Evolutionary conservation across 768 basidiomycete genomes (phyloP), one percentile per base, ranked within the genome.

Genomic region (Hypholoma sublateritium): DNA sequence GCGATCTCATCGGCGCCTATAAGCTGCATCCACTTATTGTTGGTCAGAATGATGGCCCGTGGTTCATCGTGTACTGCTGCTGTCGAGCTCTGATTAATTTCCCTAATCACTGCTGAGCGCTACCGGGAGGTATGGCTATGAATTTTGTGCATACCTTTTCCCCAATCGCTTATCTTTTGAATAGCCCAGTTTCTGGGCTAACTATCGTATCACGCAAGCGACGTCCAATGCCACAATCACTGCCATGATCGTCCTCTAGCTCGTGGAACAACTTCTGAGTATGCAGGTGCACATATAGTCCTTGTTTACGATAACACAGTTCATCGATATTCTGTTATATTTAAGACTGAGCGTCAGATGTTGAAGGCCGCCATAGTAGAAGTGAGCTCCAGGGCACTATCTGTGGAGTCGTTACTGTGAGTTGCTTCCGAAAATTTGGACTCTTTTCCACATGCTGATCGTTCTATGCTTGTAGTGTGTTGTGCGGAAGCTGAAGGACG

Each of bases 361-460:
- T 87, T 16, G 97, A 99, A 72, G 97, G 98, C 68, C 87, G 93
- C 60, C 95, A 95, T 73, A 99, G 97, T 76, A 97, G 95, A 94
- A 97, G 96, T 67, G 96, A 99, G 70, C 80, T 99, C 22, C 95
- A 97, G 70, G 89, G 93, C 74, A 97, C 95, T 74, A 81, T 98
- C 64, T 97, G 95, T 70, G 87, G 89, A 62, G 91, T 97, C 47
- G 80, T 92, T 52, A 90, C 92, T 54, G 93, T 93, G 67, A 68
- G 91, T 77, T 35, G 39, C 6, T 6, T 25, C 12, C 44, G 17
- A 28, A n/a, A 21, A 50, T 46, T 19, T 52, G 7, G 13, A 37
- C 19, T 36, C 25, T n/a, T 48, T 9, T 46, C 25, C 36, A 37
- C 0, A 25, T 37, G 25, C 51, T 62, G 34, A 53, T 44, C n/a